Percentiles rank a stretch among this genome's conserved stretches.
Conservation (phyloP, 2,329 filamentous ascomycete genomes). For the Apiospora pterosperma region DNA sequence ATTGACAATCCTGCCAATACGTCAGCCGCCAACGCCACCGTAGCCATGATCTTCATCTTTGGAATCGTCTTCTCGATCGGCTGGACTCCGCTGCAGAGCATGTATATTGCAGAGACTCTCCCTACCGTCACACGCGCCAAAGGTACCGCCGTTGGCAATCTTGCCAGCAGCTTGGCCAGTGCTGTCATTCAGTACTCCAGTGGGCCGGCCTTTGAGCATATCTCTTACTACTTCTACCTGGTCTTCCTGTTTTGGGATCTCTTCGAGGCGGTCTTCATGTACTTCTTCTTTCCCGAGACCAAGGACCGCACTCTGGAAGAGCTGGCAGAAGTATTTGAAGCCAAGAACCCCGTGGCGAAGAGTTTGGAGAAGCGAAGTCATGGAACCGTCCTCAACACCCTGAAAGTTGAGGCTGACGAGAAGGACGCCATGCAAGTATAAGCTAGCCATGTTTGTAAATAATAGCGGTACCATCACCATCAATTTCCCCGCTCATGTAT, state of each 20-base stretch:
- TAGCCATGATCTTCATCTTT: constrained; percentile 52
- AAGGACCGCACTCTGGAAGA: constrained; percentile 30
- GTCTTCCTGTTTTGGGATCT: constrained; percentile 34
- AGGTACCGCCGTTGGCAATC: constrained; percentile 40
- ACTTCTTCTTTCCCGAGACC: constrained; percentile 33
- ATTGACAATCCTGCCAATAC: constrained; percentile 30
- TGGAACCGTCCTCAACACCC: constrained; percentile 6
- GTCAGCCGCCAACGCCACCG: constrained; percentile 39
- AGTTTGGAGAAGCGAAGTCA: constrained; percentile 17
- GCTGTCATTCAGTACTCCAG: constrained; percentile 42
- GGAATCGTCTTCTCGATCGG: constrained; percentile 49
- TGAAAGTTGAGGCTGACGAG: constrained; percentile 7
- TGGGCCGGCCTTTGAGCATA: constrained; percentile 36
- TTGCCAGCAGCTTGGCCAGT: constrained; percentile 34
- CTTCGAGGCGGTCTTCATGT: constrained; percentile 29
- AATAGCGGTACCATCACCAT: too few relatives aligned
- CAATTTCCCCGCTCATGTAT: not conserved
- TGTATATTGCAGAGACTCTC: constrained; percentile 47
- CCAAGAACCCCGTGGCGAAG: constrained; percentile 32
- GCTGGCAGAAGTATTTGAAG: constrained; percentile 31
- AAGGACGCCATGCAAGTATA: not conserved
- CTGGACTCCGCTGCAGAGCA: constrained; percentile 47
- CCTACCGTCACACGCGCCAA: constrained; percentile 42
- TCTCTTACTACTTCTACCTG: constrained; percentile 34
- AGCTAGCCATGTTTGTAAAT: too few relatives aligned